Base-by-base conservation (phyloP, 805 yeast genomes). In the Yarrowia divulgata region DNA sequence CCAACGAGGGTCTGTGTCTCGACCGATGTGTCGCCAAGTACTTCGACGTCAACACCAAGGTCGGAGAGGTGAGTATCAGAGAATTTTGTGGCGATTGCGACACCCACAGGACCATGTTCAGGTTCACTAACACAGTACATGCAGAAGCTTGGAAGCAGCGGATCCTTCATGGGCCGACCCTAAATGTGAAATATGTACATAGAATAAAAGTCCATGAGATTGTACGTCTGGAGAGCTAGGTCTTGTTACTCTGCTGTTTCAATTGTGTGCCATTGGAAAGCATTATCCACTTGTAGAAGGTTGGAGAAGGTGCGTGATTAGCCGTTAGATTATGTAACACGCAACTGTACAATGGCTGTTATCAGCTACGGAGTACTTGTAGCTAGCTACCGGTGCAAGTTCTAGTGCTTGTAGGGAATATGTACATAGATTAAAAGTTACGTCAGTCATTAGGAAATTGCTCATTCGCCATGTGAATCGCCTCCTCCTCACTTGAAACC, bases 1-100 rank as follows among this genome's bases (percentile, higher is more conserved):
- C 90, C 82, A 87, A 83, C 74, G 98, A 93, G 81, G 87, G 92
- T 57, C 82, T 90, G 60, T 93, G 98, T 80, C 84, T 93, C 72
- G 98, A 93, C 82, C 89, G 97, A 85, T 93, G 98, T 83, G 98
- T 93, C 70, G 87, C 95, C 75, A 93, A 93, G 80, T 93, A 93
- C 81, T 93, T 93, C 75, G 97, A 91, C 75, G 91, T 97, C 73
- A 93, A 93, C 78, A 95, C 92, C 72, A 90, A 91, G 81, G 97
- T 93, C 71, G 97, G 97, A 75, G 98, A 93, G 81, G 76, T 74
- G 60, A 72, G 76, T 74, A 34, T 42, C 35, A 12, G 37, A 2
- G 42, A 7, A 3, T 8, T 5, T 23, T 12, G 13, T 29, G 55
- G 14, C 18, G 18, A 50, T 32, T 50, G 16, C 13, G n/a, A 2